Percentiles rank a stretch among this genome's conserved stretches.
Conservation (phyloP, 1,139 yeast genomes). For the Trichomonascaceae sp. region DNA sequence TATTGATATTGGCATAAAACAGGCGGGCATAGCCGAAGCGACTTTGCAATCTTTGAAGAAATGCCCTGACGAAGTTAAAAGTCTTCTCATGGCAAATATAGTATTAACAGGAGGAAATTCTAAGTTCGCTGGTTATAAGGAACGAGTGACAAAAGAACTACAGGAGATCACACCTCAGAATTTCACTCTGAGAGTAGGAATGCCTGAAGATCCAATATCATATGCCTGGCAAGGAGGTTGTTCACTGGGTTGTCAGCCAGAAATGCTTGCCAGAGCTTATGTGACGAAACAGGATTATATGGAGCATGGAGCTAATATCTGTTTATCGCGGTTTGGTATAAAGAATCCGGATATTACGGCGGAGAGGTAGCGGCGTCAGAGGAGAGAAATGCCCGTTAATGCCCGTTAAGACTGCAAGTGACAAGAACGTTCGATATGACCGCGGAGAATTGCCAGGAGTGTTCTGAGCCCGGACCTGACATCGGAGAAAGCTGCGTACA, state of each 20-base stretch:
- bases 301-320: conserved; percentile 64
- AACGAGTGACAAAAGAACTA: conserved; percentile 43
- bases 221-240: conserved; percentile 57
- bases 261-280: conserved; percentile 46
- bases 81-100: conserved; percentile 74
- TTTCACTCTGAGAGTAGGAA: conserved; percentile 42
- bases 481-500: too few species aligned
- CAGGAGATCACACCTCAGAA: conserved; percentile 31
- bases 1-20: conserved; percentile 62
- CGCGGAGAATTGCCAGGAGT: too few species aligned
- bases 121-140: conserved; percentile 59
- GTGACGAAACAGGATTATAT: conserved; percentile 70
- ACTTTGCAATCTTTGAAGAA: conserved; percentile 63
- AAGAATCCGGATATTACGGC: conserved; percentile 16
- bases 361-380: background rate
- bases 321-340: conserved; percentile 23
- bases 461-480: too few species aligned
- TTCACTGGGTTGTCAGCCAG: conserved; percentile 46
- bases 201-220: conserved; percentile 39
- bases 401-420: too few species aligned
- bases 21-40: conserved; percentile 68
- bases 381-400: too few species aligned
- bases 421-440: too few species aligned
- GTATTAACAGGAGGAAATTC: conserved; percentile 80
- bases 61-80: conserved; percentile 69